Conservation (phyloP, 140 eudicot genomes). For the Artemisia princeps region DNA sequence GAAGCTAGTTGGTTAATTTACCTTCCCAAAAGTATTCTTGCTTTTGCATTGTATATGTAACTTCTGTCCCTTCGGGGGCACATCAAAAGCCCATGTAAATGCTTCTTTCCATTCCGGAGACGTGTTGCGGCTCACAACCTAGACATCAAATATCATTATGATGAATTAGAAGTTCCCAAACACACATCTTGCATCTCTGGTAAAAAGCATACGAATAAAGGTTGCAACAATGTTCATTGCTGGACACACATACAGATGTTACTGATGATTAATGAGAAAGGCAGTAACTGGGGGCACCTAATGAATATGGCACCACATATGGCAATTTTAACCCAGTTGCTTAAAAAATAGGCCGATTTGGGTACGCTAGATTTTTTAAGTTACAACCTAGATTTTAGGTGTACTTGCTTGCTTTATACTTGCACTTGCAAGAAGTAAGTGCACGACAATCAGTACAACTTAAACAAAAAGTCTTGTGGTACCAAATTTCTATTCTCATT, state of each 20-base stretch:
- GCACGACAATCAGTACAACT: no score
- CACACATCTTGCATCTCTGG: not conserved
- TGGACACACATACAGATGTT: not conserved
- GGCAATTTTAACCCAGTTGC: no score
- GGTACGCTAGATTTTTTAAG: no score
- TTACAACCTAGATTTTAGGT: not conserved
- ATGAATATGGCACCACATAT: not conserved
- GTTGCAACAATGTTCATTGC: not conserved
- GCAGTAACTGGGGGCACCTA: not conserved
- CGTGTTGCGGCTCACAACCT: constrained; percentile 53
- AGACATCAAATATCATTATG: constrained; percentile 15
- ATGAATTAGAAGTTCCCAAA: not conserved
- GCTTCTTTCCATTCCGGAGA: constrained; percentile 79
- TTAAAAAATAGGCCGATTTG: no score
- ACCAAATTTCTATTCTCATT: no score
- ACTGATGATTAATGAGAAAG: not conserved
- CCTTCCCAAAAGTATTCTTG: constrained; percentile 76
- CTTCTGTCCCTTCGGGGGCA: constrained; percentile 82
- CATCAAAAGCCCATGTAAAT: constrained; percentile 80
- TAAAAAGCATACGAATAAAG: not conserved
- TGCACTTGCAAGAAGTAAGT: not conserved
- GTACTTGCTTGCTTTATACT: not conserved
- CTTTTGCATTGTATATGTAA: constrained; percentile 62
- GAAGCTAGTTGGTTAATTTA: constrained; percentile 18
- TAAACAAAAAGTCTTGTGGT: no score